Base-by-base conservation (phyloP, 2,329 filamentous ascomycete genomes). In the Fusarium cicatricum region DNA sequence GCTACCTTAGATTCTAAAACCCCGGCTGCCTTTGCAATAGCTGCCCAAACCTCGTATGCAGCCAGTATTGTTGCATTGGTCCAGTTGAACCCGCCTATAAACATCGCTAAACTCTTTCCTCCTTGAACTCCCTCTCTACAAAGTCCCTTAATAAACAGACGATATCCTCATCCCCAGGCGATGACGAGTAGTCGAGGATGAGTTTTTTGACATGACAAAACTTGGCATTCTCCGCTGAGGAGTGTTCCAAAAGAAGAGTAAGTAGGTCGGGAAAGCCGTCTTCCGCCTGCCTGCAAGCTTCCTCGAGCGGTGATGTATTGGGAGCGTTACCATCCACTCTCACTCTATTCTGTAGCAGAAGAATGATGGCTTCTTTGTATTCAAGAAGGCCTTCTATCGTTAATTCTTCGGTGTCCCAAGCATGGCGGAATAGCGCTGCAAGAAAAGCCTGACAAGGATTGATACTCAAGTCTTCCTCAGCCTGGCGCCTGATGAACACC, bases 271-370 rank as follows among this genome's bases (percentile, higher is more conserved):
- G 41, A n/a, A 19, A 41, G 19, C 32, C 36, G 2, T 45, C 3
- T 31, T 44, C 33, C 5, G 38, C 47, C 32, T 44, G 36, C n/a
- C 46, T 29, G 9, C 40, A 62, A 2, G 37, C 54, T 12, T 52
- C 37, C 14, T 52, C 37, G 1, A 62, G 39, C 5, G 48, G 45
- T 19, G 40, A 57, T 11, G 37, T 38, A 4, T 12, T 33, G 17
- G 6, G 6, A 2, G 39, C 51, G 1, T 48, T 28, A 16, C 32
- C 36, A 11, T 51, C 54, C 11, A 65, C 8, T 2, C 51, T 33
- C 3, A 47, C 36, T 5, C 31, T 40, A 34, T 60, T 17, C 11
- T 44, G 5, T 4, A 65, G 21, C 2, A 63, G 41, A 9, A 62
- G 2, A 11, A 19, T n/a, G 14, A 58, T 4, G 14, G n/a, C 5